Percentiles rank a stretch among this genome's conserved stretches.
Conservation (phyloP, 768 basidiomycete genomes). For the Pisolithus tinctorius region DNA sequence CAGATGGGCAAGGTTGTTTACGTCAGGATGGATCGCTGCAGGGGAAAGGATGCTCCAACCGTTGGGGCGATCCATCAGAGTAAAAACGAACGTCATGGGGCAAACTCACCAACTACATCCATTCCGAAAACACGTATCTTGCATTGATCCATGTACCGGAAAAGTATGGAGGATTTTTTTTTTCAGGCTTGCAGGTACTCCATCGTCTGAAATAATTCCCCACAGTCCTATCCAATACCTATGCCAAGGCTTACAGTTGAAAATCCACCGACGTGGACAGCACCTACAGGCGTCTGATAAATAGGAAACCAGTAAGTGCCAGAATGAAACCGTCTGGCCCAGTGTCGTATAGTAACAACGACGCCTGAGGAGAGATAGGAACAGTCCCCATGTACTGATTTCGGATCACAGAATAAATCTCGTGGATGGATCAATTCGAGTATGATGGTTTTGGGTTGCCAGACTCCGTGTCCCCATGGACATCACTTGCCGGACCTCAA, state of each 20-base stretch:
- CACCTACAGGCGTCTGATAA: constrained; percentile 18
- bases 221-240: constrained; percentile 12
- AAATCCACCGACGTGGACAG: constrained; percentile 19
- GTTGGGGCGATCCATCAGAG: too few relatives aligned
- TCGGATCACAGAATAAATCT: not conserved
- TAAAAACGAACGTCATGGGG: not conserved
- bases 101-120: not conserved
- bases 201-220: constrained; percentile 16
- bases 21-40: too few relatives aligned
- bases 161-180: not conserved
- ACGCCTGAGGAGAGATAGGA: constrained; percentile 14
- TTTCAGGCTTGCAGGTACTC: not conserved
- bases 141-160: not conserved
- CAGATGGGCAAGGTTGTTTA: too few relatives aligned
- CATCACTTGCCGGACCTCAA: too few relatives aligned
- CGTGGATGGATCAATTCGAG: constrained; percentile 11
- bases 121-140: too few relatives aligned
- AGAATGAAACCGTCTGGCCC: constrained; percentile 21
- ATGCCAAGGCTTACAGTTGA: constrained; percentile 20
- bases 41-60: too few relatives aligned
- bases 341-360: constrained; percentile 21
- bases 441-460: constrained; percentile 7
- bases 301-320: constrained; percentile 17
- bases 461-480: not conserved
- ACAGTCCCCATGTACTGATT: not conserved